phyloP scores from a whole-genome alignment of 768 basidiomycete species.

The Hortiboletus campestris region DNA sequence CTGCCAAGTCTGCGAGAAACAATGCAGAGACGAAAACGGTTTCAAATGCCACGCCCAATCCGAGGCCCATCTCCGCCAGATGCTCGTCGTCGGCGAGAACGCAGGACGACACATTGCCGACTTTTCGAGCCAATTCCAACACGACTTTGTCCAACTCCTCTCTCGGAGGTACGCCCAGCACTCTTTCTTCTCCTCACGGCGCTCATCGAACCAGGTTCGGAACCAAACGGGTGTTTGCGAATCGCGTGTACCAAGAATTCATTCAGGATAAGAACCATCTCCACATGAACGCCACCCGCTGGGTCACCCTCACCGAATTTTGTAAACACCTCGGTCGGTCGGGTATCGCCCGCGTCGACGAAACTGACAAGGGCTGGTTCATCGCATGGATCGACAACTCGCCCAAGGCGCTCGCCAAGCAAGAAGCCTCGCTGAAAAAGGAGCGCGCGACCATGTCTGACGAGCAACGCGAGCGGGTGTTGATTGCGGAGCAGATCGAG shows the following conservation, averaged over 20 bases:
- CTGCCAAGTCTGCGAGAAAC: slow-evolving; percentile 99
- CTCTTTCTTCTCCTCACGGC: neutral
- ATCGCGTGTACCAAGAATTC: slow-evolving; percentile 96
- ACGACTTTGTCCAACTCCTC: slow-evolving; percentile 87
- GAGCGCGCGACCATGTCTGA: slow-evolving; percentile 90
- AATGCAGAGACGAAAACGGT: slow-evolving; percentile 98
- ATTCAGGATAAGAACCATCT: slow-evolving; percentile 91
- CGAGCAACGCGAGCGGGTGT: slow-evolving; percentile 87
- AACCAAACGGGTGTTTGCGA: slow-evolving; percentile 92
- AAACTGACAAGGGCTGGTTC: slow-evolving; percentile 99
- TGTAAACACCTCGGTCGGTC: slow-evolving; percentile 81
- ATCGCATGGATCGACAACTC: slow-evolving; percentile 96
- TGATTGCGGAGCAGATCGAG: slow-evolving; percentile 93
- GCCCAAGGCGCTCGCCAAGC: slow-evolving; percentile 87
- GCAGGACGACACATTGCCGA: slow-evolving; percentile 90
- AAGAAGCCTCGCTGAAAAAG: slow-evolving; percentile 88
- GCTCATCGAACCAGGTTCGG: slow-evolving; percentile 58
- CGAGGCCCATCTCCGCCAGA: slow-evolving; percentile 90
- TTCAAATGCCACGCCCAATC: slow-evolving; percentile 94
- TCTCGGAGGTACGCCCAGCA: slow-evolving; percentile 66
- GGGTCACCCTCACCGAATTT: slow-evolving; percentile 98
- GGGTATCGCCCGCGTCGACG: slow-evolving; percentile 90
- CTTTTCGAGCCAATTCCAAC: slow-evolving; percentile 86
- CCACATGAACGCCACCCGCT: slow-evolving; percentile 98
- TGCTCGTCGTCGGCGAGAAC: slow-evolving; percentile 95